Evolutionary conservation across 345 rosid species (phyloP).

Genomic region (Melaleuca alternifolia): DNA sequence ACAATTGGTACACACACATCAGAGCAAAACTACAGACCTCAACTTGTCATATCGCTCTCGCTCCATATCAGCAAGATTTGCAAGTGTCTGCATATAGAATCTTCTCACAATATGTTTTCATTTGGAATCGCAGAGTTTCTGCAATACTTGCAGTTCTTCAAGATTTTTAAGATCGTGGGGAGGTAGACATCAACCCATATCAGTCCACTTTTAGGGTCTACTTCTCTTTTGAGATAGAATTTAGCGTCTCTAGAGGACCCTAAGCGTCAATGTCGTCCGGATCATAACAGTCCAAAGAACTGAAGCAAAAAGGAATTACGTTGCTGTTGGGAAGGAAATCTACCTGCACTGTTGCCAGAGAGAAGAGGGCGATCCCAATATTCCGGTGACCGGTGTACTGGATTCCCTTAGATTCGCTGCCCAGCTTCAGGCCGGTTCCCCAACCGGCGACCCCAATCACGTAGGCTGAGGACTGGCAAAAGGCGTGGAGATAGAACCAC

Average conservation of each 20-base stretch:
- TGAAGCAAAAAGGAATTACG: not conserved
- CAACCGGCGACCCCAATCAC: slow-evolving; percentile 81
- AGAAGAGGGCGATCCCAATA: slow-evolving; percentile 65
- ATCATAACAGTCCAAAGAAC: not conserved
- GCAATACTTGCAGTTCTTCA: not conserved
- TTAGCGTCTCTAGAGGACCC: not conserved
- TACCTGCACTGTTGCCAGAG: slow-evolving; percentile 74
- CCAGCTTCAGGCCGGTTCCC: slow-evolving; percentile 88
- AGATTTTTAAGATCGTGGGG: not conserved
- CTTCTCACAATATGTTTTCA: not conserved
- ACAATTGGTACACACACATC: not conserved
- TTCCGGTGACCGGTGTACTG: slow-evolving; percentile 32
- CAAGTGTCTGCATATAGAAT: not conserved
- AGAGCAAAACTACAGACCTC: not conserved
- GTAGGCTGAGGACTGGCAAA: slow-evolving; percentile 68
- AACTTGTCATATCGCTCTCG: not conserved
- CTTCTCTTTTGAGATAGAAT: not conserved
- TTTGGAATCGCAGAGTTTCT: not conserved
- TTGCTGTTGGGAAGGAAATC: not conserved
- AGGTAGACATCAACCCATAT: not conserved
- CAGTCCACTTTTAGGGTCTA: not conserved
- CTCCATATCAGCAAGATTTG: not conserved
- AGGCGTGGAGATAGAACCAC: slow-evolving; percentile 75
- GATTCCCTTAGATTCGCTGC: slow-evolving; percentile 46
- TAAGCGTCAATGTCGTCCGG: not conserved